Evolutionary conservation across 139 green algal species (phyloP), one percentile per base, ranked within the genome.

Genomic region (Pseudopediastrum boryanum): DNA sequence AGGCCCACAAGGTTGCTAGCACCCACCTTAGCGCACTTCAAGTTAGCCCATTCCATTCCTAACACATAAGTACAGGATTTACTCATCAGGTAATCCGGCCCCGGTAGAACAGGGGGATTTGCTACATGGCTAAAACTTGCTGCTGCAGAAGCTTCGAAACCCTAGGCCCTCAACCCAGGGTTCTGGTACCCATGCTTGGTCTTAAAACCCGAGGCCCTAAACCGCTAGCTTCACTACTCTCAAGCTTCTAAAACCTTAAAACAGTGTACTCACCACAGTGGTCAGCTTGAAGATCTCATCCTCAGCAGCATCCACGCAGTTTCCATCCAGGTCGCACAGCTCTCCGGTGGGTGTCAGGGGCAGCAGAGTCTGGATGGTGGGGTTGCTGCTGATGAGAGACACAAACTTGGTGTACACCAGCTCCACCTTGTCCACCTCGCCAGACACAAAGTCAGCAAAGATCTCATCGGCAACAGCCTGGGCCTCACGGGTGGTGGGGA

Each of bases 351-450:
- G 66, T 12, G 78, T 82, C 41, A 82, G 66, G 27, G 76, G 76
- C 65, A 82, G 76, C 65, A 82, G 65, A 25, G 76, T 82, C 75
- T 81, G 68, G 61, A 99, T 89, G 64, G 92, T 92, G 38, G 96
- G 96, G 51, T 92, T 86, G 48, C 89, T 93, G 43, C 85, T 83
- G 79, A 99, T 98, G 35, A 99, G 92, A 23, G 95, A 98, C 62
- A 98, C 89, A 86, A 99, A 99, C 90, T 98, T 98, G 77, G 96
- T 99, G 92, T 95, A 99, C 33, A 99, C 81, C 58, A 99, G 85
- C 89, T 98, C 95, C 58, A 97, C 96, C 91, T 99, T 99, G 94
- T 99, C 96, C 4, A 93, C 89, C 71, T 98, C 92, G 70, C 90
- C 84, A 31, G 92, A 92, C 50, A 99, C 92, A 87, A 99, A 99